Conservation (phyloP, 495 filamentous ascomycete species). For the Wilcoxina mikolae region DNA sequence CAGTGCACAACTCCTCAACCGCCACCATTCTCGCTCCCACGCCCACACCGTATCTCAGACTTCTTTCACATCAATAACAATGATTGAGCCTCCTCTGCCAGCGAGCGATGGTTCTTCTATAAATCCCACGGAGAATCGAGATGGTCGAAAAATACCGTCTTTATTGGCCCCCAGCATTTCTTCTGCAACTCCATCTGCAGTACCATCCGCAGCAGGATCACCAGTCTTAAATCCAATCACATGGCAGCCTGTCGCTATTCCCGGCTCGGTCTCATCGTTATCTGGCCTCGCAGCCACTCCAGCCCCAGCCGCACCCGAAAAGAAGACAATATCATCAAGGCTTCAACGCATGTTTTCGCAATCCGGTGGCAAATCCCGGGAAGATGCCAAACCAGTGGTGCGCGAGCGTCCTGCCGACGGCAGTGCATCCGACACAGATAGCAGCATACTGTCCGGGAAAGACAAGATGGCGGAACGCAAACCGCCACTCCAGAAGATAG, state of each 20-base stretch:
- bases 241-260: constrained; percentile 11
- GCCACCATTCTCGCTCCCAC: constrained; percentile 28
- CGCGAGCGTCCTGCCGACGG: constrained; percentile 20
- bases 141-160: constrained; percentile 13
- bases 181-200: constrained; percentile 19
- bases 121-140: not conserved
- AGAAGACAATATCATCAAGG: constrained; percentile 27
- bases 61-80: constrained; percentile 28
- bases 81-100: constrained; percentile 28
- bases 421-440: constrained; percentile 22
- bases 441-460: constrained; percentile 13
- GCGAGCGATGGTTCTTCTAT: too few species aligned
- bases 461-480: constrained; percentile 26
- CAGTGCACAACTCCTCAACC: constrained; percentile 9
- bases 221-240: constrained; percentile 19
- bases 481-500: constrained; percentile 16
- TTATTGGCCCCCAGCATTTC: constrained; percentile 17
- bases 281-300: constrained; percentile 9
- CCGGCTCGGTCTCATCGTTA: constrained; percentile 14
- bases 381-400: constrained; percentile 10
- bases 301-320: constrained; percentile 12
- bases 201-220: constrained; percentile 21
- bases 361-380: constrained; percentile 14
- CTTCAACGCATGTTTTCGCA: constrained; percentile 27
- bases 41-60: constrained; percentile 17